A percentile compares a stretch with the other conserved stretches of the same genome.
Conservation (phyloP, 371 early-diverging fungal species). For the Mortierella sp. region DNA sequence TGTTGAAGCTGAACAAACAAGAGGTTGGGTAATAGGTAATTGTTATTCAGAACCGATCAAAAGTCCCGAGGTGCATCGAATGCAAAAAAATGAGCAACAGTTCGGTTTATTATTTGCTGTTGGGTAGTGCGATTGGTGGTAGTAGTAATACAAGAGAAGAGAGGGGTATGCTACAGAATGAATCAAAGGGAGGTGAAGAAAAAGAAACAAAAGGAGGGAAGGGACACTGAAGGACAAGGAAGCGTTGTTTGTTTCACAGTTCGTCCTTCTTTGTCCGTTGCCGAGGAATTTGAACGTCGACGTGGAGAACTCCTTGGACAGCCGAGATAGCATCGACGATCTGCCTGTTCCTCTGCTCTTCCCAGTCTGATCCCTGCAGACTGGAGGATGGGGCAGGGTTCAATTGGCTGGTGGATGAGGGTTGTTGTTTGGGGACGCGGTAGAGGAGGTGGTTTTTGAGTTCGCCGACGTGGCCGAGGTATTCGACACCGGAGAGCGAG, state of each 20-base stretch:
- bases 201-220: not conserved
- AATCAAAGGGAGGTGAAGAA: not conserved
- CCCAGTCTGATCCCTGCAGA: constrained; percentile 4
- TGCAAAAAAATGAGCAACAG: no score
- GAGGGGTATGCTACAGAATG: no score
- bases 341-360: constrained; percentile 35
- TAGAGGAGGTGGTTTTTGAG: constrained; percentile 52
- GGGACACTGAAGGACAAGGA: not conserved
- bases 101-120: no score
- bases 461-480: constrained; percentile 44
- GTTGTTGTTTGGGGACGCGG: constrained; percentile 25
- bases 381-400: not conserved
- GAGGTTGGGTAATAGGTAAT: no score
- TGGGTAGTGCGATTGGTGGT: no score
- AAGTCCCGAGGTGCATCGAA: no score
- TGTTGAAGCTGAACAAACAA: no score
- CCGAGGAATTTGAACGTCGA: constrained; percentile 43
- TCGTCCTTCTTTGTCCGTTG: constrained; percentile 49
- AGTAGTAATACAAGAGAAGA: no score
- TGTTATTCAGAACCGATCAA: no score
- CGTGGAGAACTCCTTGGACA: constrained; percentile 42
- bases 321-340: constrained; percentile 45
- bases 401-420: not conserved
- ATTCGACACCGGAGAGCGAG: constrained; percentile 41
- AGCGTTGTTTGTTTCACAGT: constrained; percentile 24